phyloP scores from a whole-genome alignment of 2,329 filamentous ascomycete species.

The Trichoderma gracile region DNA sequence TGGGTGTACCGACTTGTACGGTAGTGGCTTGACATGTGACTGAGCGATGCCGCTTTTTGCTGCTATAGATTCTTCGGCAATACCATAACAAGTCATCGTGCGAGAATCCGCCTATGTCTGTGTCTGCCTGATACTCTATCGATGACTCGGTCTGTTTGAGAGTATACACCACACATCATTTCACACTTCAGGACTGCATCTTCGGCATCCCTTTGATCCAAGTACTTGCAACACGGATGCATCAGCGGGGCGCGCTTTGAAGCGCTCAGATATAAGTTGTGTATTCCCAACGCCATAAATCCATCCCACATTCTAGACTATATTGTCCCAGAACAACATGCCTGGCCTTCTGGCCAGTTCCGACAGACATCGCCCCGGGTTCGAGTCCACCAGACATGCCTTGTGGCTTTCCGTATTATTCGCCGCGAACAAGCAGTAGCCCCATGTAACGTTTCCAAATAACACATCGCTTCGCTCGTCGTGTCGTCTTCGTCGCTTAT shows the following conservation, averaged over 20 bases:
- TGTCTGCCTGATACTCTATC: no score
- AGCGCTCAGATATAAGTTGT: background rate
- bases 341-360: background rate
- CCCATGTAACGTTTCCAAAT: conserved; percentile 19
- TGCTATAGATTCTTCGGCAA: no score
- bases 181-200: no score
- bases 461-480: background rate
- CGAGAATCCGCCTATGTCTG: no score
- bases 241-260: no score
- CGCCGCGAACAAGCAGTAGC: background rate
- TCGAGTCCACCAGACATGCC: background rate
- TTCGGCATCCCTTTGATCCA: no score
- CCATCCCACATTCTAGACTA: conserved; percentile 1
- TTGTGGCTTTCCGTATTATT: background rate
- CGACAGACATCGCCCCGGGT: background rate
- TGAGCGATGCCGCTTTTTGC: no score
- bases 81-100: no score
- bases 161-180: no score
- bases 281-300: conserved; percentile 17
- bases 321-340: background rate
- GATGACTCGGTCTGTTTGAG: no score
- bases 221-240: no score
- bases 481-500: conserved; percentile 47
- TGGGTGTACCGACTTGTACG: no score
- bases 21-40: conserved; percentile 17